A percentile compares a stretch with the other conserved stretches of the same genome.
Conservation (phyloP, 345 rosid genomes). For the Eucalyptus pauciflora region DNA sequence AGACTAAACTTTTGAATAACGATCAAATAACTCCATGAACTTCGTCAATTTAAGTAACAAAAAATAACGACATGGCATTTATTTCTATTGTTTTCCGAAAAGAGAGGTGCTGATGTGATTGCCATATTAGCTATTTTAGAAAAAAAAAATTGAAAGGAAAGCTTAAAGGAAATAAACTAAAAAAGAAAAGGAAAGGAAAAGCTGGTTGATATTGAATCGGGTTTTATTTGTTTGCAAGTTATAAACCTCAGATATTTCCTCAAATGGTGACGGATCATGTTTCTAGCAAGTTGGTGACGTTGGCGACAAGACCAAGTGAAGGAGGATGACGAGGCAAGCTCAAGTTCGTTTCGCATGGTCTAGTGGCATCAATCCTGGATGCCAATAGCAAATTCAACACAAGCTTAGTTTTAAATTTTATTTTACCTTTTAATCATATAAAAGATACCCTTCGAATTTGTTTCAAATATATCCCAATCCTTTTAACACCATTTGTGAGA, state of each 20-base stretch:
- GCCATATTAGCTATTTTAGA: too few relatives aligned
- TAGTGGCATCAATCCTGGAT: too few relatives aligned
- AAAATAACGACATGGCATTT: too few relatives aligned
- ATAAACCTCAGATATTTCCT: background rate
- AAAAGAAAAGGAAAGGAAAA: too few relatives aligned
- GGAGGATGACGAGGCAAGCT: background rate
- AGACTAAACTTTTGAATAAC: too few relatives aligned
- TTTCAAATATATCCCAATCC: background rate
- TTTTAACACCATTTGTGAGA: background rate
- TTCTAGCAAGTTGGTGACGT: background rate
- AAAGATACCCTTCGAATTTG: background rate
- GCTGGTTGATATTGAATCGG: background rate
- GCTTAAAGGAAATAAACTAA: too few relatives aligned
- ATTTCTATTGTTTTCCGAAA: too few relatives aligned
- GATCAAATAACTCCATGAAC: too few relatives aligned
- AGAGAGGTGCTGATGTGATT: too few relatives aligned
- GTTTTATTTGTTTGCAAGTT: background rate
- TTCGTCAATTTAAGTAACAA: too few relatives aligned
- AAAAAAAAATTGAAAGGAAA: too few relatives aligned
- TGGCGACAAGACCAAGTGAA: background rate
- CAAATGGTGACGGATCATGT: background rate
- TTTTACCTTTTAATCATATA: too few relatives aligned
- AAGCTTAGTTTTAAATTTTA: background rate
- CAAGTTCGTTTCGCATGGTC: background rate
- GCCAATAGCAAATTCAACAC: background rate